These are phyloP conservation scores for Euclidium syriacum DNA, from an alignment of 345 rosid genomes.

Conservation along the genomic window DNA sequence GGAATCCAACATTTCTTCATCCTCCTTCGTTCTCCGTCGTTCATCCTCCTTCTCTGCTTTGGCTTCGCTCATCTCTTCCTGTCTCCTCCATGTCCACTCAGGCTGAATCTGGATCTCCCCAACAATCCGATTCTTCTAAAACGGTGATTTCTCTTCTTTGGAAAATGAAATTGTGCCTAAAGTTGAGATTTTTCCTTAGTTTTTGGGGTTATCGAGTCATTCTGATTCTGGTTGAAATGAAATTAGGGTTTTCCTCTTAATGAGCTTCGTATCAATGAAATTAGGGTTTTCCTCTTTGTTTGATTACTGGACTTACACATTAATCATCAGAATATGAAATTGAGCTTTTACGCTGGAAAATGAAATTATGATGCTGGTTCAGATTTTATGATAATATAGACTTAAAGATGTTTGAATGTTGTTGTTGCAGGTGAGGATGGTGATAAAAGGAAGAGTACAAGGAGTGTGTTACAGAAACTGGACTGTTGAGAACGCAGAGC, in stretches of 20 bases:
- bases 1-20: conserved; percentile 35
- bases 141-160: conserved; percentile 35
- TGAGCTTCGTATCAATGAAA: not conserved
- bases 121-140: conserved; percentile 39
- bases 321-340: not conserved
- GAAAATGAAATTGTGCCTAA: not conserved
- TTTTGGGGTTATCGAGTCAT: not conserved
- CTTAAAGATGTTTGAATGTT: not conserved
- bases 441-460: conserved; percentile 82
- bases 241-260: not conserved
- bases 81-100: conserved; percentile 41
- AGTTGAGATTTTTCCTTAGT: not conserved
- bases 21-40: conserved; percentile 34
- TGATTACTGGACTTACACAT: not conserved
- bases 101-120: conserved; percentile 31
- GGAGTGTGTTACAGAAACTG: conserved; percentile 91
- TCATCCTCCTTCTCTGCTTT: conserved; percentile 39
- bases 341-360: not conserved
- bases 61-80: conserved; percentile 36
- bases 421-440: conserved; percentile 53
- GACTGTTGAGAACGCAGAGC: conserved; percentile 71
- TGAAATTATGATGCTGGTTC: not conserved
- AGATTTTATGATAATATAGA: not conserved
- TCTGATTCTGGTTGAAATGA: not conserved
- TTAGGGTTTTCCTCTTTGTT: too few relatives aligned